phyloP scores from a whole-genome alignment of 371 early-diverging fungal species.

The Actinomucor elegans region DNA sequence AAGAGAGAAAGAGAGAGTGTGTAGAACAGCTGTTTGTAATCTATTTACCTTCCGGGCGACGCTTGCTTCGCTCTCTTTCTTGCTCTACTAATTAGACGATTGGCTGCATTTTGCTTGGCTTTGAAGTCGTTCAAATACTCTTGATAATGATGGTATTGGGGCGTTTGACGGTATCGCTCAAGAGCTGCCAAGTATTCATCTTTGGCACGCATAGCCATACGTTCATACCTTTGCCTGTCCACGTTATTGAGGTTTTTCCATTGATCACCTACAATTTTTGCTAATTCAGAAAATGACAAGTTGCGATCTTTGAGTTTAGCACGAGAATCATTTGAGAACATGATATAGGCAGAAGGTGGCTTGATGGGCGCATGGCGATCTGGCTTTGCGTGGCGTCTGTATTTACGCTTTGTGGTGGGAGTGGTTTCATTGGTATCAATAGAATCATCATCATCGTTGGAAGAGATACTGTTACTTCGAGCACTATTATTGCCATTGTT shows the following conservation, averaged over 20 bases:
- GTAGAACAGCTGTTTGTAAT: no score
- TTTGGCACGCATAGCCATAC: constrained; percentile 36
- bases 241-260: constrained; percentile 44
- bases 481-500: constrained; percentile 13
- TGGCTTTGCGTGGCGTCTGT: constrained; percentile 48
- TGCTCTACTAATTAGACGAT: constrained; percentile 19
- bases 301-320: constrained; percentile 34
- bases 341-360: constrained; percentile 55
- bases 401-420: constrained; percentile 36
- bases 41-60: constrained; percentile 31
- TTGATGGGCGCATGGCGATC: constrained; percentile 51
- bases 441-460: constrained; percentile 31
- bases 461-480: constrained; percentile 14
- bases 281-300: constrained; percentile 44
- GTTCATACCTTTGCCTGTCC: constrained; percentile 40
- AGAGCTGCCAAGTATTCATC: constrained; percentile 37
- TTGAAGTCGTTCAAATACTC: constrained; percentile 47
- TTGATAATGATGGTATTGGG: constrained; percentile 35
- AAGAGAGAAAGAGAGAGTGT: no score
- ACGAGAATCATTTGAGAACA: constrained; percentile 48
- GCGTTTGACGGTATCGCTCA: constrained; percentile 31
- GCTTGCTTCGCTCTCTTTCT: constrained; percentile 26
- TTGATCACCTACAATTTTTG: constrained; percentile 48
- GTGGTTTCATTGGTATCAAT: constrained; percentile 12
- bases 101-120: constrained; percentile 37